phyloP scores from a whole-genome alignment of 805 yeast species.

The Starmerella cellae region DNA sequence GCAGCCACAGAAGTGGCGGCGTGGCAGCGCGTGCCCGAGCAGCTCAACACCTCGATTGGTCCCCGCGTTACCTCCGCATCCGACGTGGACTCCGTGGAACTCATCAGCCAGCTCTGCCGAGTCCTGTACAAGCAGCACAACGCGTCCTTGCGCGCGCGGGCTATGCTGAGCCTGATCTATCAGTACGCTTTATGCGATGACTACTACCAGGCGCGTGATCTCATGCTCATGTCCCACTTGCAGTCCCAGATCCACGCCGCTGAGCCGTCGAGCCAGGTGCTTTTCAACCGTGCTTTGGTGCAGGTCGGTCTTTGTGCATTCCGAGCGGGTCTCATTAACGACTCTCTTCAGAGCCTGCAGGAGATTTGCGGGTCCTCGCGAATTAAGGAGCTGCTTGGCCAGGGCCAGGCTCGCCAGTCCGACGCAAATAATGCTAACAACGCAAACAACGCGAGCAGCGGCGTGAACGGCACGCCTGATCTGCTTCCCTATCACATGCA shows the following conservation, averaged over 20 bases:
- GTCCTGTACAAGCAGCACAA: conserved; percentile 55
- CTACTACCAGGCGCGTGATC: conserved; percentile 73
- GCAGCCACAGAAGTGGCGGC: conserved; percentile 54
- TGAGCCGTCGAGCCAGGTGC: conserved; percentile 75
- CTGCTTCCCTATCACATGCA: conserved; percentile 97
- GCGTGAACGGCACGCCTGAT: conserved; percentile 15
- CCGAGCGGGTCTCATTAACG: conserved; percentile 73
- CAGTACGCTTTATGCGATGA: conserved; percentile 82
- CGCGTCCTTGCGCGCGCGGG: conserved; percentile 61
- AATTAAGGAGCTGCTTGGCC: conserved; percentile 86
- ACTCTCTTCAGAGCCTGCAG: conserved; percentile 71
- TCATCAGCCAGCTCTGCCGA: conserved; percentile 53
- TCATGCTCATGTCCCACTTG: conserved; percentile 73
- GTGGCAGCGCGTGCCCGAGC: conserved; percentile 44
- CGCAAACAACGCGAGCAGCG: not conserved
- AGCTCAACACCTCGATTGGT: conserved; percentile 27
- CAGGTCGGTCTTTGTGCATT: conserved; percentile 94
- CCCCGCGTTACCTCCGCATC: conserved; percentile 32
- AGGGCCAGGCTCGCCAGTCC: conserved; percentile 60
- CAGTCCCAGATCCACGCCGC: conserved; percentile 73
- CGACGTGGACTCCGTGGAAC: conserved; percentile 28
- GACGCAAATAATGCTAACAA: conserved; percentile 21
- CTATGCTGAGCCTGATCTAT: conserved; percentile 73
- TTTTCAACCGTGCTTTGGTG: conserved; percentile 88
- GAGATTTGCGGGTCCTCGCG: conserved; percentile 80